Conservation (phyloP, 1,284 basidiomycete genomes). For the Papiliotrema nemorosa region DNA sequence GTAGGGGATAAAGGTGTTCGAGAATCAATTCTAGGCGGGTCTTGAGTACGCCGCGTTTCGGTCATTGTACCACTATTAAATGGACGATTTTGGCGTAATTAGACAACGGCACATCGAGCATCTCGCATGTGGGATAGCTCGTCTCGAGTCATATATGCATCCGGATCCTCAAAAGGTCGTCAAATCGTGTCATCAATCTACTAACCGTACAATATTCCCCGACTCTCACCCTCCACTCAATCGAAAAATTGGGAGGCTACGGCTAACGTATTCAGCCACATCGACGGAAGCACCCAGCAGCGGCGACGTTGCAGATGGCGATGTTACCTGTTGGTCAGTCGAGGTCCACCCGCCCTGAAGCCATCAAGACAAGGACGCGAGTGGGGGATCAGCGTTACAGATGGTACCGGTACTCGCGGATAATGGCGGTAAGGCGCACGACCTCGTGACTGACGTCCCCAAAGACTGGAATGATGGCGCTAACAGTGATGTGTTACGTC, state of each 20-base stretch:
- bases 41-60: conserved; percentile 10
- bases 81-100: conserved; percentile 9
- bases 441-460: no score
- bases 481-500: no score
- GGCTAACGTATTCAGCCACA: background rate
- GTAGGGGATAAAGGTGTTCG: conserved; percentile 6
- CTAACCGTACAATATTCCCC: no score
- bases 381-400: no score
- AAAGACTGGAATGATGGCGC: no score
- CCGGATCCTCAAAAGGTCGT: no score
- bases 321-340: conserved; percentile 2
- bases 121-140: background rate
- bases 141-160: background rate
- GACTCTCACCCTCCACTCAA: no score
- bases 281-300: conserved; percentile 1
- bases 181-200: no score
- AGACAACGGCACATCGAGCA: conserved; percentile 4
- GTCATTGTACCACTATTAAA: background rate
- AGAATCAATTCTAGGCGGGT: conserved; percentile 4
- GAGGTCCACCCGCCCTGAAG: background rate
- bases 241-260: no score
- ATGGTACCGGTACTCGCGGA: no score
- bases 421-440: no score
- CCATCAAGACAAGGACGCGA: no score
- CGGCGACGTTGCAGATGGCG: conserved; percentile 6